phyloP scores from a whole-genome alignment of 352 stramenopile genomes.

The Phytopythium oedochilum region DNA sequence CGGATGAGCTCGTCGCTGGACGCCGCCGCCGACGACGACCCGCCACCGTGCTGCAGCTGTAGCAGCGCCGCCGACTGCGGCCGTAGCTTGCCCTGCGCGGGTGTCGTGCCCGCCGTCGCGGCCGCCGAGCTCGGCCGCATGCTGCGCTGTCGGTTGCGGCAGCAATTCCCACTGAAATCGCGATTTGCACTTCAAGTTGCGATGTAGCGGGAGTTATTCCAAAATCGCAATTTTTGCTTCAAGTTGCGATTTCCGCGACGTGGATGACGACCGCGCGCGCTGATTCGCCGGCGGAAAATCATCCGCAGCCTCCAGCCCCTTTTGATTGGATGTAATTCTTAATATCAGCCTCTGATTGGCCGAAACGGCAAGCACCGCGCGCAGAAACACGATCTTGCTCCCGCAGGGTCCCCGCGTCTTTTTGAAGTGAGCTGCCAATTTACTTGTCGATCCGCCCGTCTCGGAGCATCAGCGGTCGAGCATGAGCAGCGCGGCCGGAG shows the following conservation, averaged over 20 bases:
- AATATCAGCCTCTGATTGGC: background rate
- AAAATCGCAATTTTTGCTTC: no score
- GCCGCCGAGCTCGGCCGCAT: slow-evolving; percentile 5
- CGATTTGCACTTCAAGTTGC: no score
- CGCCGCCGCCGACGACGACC: background rate
- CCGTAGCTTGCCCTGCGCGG: slow-evolving; percentile 25
- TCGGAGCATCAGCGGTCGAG: no score
- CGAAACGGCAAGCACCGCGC: background rate
- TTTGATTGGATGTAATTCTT: background rate
- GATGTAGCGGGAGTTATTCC: no score
- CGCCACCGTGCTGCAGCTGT: slow-evolving; percentile 2
- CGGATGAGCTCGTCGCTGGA: slow-evolving; percentile 78
- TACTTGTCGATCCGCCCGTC: no score
- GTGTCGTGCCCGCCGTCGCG: slow-evolving; percentile 3
- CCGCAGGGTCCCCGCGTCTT: background rate
- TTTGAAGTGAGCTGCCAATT: slow-evolving; percentile 1
- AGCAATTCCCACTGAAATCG: no score
- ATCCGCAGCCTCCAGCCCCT: background rate
- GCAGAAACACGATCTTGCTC: slow-evolving; percentile 1
- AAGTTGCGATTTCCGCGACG: no score
- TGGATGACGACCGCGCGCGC: background rate
- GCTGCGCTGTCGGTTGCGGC: no score
- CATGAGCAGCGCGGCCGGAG: slow-evolving; percentile 3
- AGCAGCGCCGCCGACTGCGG: slow-evolving; percentile 36
- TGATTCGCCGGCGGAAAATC: background rate